These are phyloP conservation scores for Yamadazyma epiphylla DNA, from an alignment of 1,139 yeast genomes.

Conservation along the genomic window DNA sequence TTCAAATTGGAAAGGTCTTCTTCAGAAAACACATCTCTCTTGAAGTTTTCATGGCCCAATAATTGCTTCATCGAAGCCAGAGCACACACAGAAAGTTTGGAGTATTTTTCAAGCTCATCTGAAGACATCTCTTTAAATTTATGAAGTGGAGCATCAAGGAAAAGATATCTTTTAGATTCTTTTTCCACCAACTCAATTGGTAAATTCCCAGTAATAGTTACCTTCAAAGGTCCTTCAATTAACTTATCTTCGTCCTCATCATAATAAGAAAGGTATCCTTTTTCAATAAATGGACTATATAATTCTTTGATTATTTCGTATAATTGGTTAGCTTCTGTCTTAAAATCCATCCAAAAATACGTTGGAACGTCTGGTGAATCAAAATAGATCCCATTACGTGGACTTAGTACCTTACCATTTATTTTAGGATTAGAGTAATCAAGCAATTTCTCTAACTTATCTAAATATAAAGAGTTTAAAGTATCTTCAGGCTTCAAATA, in stretches of 20 bases:
- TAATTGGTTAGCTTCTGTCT: constrained; percentile 32
- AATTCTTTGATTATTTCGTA: constrained; percentile 26
- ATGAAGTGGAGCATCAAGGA: constrained; percentile 36
- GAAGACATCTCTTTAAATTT: constrained; percentile 16
- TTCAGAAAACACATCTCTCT: constrained; percentile 16
- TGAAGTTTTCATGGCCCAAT: constrained; percentile 20
- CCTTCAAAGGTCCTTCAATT: constrained; percentile 32
- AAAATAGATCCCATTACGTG: constrained; percentile 32
- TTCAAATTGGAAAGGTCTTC: constrained; percentile 18
- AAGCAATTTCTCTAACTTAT: constrained; percentile 48
- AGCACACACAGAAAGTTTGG: constrained; percentile 31
- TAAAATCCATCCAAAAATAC: constrained; percentile 42
- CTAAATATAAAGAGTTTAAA: constrained; percentile 49
- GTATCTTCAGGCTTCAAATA: constrained; percentile 44
- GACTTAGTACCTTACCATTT: constrained; percentile 6
- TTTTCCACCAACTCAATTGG: constrained; percentile 26
- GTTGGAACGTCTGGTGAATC: constrained; percentile 38
- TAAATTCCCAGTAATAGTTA: constrained; percentile 41
- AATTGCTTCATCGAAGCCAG: constrained; percentile 31
- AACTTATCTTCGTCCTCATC: constrained; percentile 20
- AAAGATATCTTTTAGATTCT: constrained; percentile 29
- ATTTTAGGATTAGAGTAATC: constrained; percentile 39
- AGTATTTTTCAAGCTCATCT: constrained; percentile 16
- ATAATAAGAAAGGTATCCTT: constrained; percentile 30
- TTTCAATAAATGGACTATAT: constrained; percentile 30